Percentiles rank a stretch among this genome's conserved stretches.
phyloP scores from a whole-genome alignment of 2,329 filamentous ascomycete genomes.

The Aspergillus vadensis region DNA sequence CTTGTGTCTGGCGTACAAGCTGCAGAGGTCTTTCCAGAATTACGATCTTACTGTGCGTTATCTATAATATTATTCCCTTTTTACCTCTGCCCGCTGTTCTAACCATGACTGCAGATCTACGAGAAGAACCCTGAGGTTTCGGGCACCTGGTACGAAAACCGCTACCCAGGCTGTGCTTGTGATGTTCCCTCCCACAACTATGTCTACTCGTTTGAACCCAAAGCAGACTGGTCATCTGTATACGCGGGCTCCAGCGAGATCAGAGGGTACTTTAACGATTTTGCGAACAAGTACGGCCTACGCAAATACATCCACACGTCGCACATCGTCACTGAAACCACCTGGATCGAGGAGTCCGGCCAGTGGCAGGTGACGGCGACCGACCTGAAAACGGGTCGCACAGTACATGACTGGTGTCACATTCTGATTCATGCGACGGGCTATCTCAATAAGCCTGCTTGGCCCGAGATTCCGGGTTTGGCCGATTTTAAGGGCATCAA shows the following conservation, averaged over 20 bases:
- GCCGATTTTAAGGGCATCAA: slow-evolving; percentile 12
- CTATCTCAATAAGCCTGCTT: slow-evolving; percentile 11
- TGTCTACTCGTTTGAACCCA: slow-evolving; percentile 46
- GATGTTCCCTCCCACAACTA: slow-evolving; percentile 35
- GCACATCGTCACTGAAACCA: slow-evolving; percentile 30
- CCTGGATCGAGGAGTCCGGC: slow-evolving; percentile 35
- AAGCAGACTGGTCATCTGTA: slow-evolving; percentile 45
- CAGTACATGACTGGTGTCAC: background rate
- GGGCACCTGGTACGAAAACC: slow-evolving; percentile 37
- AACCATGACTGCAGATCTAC: slow-evolving; percentile 17
- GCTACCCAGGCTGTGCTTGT: slow-evolving; percentile 41
- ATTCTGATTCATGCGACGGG: background rate
- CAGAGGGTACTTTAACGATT: slow-evolving; percentile 44
- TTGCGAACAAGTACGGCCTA: slow-evolving; percentile 42
- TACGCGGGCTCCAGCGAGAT: slow-evolving; percentile 47
- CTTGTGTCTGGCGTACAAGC: background rate
- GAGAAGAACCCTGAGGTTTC: slow-evolving; percentile 33
- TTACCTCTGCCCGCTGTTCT: background rate
- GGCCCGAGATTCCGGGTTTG: slow-evolving; percentile 14
- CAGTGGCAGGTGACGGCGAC: slow-evolving; percentile 20
- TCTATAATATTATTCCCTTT: background rate
- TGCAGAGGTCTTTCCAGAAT: background rate
- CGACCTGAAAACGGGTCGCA: background rate
- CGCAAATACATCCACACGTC: slow-evolving; percentile 33
- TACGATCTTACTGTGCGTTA: background rate